Percentiles rank a stretch among this genome's conserved stretches.
phyloP scores from a whole-genome alignment of 768 basidiomycete genomes.

The Leccinum aurantiacum region DNA sequence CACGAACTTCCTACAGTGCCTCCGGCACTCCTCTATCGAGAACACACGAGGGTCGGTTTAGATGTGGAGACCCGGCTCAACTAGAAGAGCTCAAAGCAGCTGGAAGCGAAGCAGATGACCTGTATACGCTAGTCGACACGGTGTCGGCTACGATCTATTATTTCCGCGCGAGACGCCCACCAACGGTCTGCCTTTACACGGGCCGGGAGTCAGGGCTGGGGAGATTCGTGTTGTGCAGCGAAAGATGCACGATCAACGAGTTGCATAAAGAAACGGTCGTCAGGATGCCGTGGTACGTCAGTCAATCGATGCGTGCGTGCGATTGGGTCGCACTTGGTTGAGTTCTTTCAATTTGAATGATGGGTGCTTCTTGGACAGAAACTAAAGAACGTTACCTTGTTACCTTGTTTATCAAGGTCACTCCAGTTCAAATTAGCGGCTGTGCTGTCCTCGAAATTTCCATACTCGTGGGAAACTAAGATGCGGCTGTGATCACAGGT shows the following conservation, averaged over 20 bases:
- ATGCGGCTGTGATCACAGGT: no score
- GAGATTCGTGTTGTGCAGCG: slow-evolving; percentile 24
- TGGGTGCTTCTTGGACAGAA: neutral
- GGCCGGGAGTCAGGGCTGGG: slow-evolving; percentile 19
- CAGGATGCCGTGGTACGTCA: slow-evolving; percentile 24
- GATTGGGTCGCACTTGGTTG: slow-evolving; percentile 26
- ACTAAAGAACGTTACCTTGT: no score
- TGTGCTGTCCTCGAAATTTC: no score
- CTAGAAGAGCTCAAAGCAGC: neutral
- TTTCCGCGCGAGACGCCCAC: slow-evolving; percentile 22
- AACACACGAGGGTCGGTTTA: slow-evolving; percentile 9
- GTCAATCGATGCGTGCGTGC: slow-evolving; percentile 18
- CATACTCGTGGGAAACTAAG: no score
- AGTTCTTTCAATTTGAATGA: neutral
- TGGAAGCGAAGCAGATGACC: neutral
- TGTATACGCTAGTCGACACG: slow-evolving; percentile 29
- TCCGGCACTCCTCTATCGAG: slow-evolving; percentile 16
- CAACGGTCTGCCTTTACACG: slow-evolving; percentile 27
- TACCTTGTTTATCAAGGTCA: no score
- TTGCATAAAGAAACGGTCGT: slow-evolving; percentile 27
- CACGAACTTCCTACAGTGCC: slow-evolving; percentile 19
- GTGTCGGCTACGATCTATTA: slow-evolving; percentile 23
- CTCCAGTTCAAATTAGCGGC: no score
- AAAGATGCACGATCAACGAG: slow-evolving; percentile 20
- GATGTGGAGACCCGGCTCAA: slow-evolving; percentile 20